Evolutionary conservation across 148 eudicot genomes (phyloP), one percentile per base, ranked within the genome.

Genomic region (Chenopodium suecicum): DNA sequence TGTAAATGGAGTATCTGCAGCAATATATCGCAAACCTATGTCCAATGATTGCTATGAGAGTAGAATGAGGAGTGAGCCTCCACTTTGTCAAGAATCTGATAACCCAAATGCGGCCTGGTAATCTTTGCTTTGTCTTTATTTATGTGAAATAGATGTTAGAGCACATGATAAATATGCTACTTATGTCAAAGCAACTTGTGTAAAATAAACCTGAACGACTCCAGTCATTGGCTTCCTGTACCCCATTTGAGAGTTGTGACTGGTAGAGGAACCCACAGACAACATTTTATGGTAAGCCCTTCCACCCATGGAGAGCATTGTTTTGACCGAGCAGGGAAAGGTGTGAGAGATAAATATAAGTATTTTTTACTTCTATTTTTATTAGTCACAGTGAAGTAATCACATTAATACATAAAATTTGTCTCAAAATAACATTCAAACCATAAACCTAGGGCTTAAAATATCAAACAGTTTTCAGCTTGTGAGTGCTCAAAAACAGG

Each of bases 1-100:
- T 78, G 62, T 91, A 82, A 90, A 92, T 80, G 86, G 78, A 81
- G 91, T 91, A 13, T 87, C 88, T 56, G 91, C 85, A 47, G 97
- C 94, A 81, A 84, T 92, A 80, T 92, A 83, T 86, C 80, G 85
- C 69, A 92, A 92, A 82, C 97, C 97, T 50, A 83, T 84, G 11
- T 78, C 92, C 82, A 91, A 91, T 83, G 89, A 89, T n/a, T 92
- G 97, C 86, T 92, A 92, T 81, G 88, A 86, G 82, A 82, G 80
- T 37, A 89, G 97, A 86, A 22, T 77, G 9, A 70, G 56, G 77
- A 86, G 82, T 76, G 85, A 81, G 52, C 91, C 92, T 44, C 91
- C 88, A 58, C 66, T 88, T 68, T 89, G 90, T 83, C 60, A 86
- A 84, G 86, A 84, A 75, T 84, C 86, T 64, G 90, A 88, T 78